phyloP scores from a whole-genome alignment of 176 grass and related monocot genomes.

The Cenchrus americanus region DNA sequence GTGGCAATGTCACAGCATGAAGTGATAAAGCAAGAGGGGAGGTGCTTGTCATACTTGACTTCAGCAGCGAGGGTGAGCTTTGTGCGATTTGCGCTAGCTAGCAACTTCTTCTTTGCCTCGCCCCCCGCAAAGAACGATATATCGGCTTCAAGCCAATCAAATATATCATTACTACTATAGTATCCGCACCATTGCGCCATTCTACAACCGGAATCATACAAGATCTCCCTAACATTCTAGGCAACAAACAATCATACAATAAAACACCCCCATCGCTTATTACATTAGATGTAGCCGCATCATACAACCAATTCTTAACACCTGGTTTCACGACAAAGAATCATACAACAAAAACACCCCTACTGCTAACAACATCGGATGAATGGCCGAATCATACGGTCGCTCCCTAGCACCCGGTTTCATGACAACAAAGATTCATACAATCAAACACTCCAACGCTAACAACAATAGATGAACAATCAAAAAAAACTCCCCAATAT shows the following conservation, averaged over 20 bases:
- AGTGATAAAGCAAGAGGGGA: background rate
- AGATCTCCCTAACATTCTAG: too few relatives aligned
- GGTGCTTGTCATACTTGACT: constrained; percentile 64
- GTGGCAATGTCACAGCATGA: background rate
- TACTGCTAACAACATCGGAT: background rate
- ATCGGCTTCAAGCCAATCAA: constrained; percentile 14
- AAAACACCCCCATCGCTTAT: background rate
- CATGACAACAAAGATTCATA: background rate
- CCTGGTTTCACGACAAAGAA: background rate
- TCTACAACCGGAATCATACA: constrained; percentile 5
- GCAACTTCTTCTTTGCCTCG: constrained; percentile 66
- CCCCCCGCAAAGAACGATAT: constrained; percentile 44
- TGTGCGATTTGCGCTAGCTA: constrained; percentile 43
- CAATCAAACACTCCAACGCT: background rate
- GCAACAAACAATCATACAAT: too few relatives aligned
- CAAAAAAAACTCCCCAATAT: background rate
- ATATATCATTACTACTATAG: too few relatives aligned
- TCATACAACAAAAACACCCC: background rate
- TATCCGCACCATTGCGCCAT: background rate
- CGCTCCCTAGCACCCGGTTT: background rate
- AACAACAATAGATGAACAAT: background rate
- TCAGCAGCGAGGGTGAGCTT: constrained; percentile 55
- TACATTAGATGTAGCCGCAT: background rate
- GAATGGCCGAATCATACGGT: too few relatives aligned
- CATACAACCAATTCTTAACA: background rate